Conservation (phyloP, 768 basidiomycete species). For the Cubamyces sp. region DNA sequence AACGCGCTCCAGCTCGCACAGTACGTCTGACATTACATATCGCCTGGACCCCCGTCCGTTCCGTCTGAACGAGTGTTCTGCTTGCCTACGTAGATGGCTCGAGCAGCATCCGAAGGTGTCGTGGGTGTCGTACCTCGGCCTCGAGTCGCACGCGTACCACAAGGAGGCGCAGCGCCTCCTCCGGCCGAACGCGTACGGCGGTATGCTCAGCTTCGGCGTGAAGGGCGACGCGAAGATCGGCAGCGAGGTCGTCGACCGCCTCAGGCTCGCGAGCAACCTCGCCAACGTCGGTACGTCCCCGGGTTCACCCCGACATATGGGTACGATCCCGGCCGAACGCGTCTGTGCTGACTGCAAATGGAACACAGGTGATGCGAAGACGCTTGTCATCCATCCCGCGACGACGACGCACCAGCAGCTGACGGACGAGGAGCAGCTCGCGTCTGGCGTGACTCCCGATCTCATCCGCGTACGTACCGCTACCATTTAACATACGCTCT, state of each 20-base stretch:
- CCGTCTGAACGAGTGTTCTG: no score
- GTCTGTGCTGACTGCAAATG: no score
- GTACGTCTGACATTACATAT: slow-evolving; percentile 31
- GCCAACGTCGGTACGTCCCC: slow-evolving; percentile 67
- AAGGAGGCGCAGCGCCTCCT: slow-evolving; percentile 58
- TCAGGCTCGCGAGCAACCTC: slow-evolving; percentile 72
- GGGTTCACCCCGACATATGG: slow-evolving; percentile 29
- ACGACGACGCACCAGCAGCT: slow-evolving; percentile 80
- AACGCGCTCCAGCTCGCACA: slow-evolving; percentile 73
- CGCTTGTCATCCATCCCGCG: slow-evolving; percentile 78
- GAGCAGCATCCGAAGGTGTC: slow-evolving; percentile 64
- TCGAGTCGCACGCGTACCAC: slow-evolving; percentile 64
- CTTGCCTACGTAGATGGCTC: slow-evolving; percentile 47
- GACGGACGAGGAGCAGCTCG: slow-evolving; percentile 57
- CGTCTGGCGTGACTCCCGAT: slow-evolving; percentile 75
- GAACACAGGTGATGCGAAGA: slow-evolving; percentile 67
- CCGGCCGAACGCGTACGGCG: slow-evolving; percentile 62
- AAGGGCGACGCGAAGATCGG: slow-evolving; percentile 55
- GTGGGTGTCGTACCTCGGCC: slow-evolving; percentile 83
- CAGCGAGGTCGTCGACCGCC: slow-evolving; percentile 66
- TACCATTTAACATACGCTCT: no score
- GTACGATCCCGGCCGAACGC: no score
- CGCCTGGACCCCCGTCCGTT: no score
- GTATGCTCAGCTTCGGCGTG: slow-evolving; percentile 79
- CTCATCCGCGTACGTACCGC: slow-evolving; percentile 61